Conservation (phyloP, 2,329 filamentous ascomycete genomes). For the Botrytis tulipae region DNA sequence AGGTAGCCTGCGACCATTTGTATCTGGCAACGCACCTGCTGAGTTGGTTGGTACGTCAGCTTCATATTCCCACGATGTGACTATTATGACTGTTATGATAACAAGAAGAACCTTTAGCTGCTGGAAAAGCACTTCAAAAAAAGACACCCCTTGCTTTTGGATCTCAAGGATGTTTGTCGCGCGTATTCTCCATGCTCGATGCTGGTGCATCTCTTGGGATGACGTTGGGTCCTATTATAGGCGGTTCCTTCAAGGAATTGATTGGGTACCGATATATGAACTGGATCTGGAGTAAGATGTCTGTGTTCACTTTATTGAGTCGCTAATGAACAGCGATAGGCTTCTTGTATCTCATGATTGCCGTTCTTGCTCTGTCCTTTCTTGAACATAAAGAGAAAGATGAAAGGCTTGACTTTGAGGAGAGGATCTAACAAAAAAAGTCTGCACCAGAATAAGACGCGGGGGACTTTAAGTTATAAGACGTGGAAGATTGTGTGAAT, state of each 20-base stretch:
- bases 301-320: background rate
- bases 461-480: background rate
- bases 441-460: background rate
- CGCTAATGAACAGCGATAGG: background rate
- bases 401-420: background rate
- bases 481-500: background rate
- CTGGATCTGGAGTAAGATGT: background rate
- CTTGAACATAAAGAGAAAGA: background rate
- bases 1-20: constrained; percentile 1
- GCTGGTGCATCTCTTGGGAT: background rate
- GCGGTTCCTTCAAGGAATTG: background rate
- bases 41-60: background rate
- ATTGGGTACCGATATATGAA: constrained; percentile 2
- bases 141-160: background rate
- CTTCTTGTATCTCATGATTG: background rate
- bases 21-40: background rate
- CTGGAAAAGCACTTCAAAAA: background rate
- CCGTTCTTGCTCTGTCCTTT: background rate
- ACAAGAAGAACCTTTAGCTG: background rate
- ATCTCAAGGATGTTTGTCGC: background rate
- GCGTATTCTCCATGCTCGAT: constrained; percentile 1
- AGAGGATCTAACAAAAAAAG: background rate
- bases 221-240: background rate
- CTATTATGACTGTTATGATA: background rate
- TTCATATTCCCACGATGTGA: background rate